Evolutionary conservation across 768 basidiomycete species (phyloP).

Genomic region (Amanita brunnescens): DNA sequence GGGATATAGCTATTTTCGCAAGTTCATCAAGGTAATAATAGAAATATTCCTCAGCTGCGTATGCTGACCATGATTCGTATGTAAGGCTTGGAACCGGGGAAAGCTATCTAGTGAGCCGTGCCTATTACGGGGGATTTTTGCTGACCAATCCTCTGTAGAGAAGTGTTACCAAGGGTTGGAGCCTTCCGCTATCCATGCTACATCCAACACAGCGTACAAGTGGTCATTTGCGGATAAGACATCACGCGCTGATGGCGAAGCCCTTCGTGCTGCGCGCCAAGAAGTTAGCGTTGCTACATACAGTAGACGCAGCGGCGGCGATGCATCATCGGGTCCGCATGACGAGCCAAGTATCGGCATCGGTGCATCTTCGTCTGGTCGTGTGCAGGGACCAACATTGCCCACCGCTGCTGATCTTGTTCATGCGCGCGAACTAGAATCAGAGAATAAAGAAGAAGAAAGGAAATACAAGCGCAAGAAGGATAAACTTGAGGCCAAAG

Average conservation of each 20-base stretch:
- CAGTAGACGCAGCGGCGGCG: constrained; percentile 14
- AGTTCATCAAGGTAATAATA: constrained; percentile 68
- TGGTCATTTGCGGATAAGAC: constrained; percentile 77
- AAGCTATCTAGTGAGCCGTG: constrained; percentile 49
- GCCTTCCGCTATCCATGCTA: constrained; percentile 44
- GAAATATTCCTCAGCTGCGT: neutral
- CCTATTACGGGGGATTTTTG: neutral
- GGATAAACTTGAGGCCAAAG: constrained; percentile 55
- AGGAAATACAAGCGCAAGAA: constrained; percentile 56
- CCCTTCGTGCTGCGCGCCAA: constrained; percentile 50
- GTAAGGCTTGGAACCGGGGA: constrained; percentile 75
- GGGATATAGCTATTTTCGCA: constrained; percentile 71
- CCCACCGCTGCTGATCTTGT: constrained; percentile 63
- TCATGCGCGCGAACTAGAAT: constrained; percentile 54
- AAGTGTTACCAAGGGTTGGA: constrained; percentile 48
- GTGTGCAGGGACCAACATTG: constrained; percentile 57
- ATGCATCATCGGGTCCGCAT: constrained; percentile 7
- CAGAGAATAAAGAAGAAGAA: constrained; percentile 45
- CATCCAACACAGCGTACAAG: constrained; percentile 73
- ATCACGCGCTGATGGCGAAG: constrained; percentile 47
- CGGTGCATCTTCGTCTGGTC: constrained; percentile 22
- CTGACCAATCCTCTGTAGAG: constrained; percentile 12
- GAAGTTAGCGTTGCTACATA: constrained; percentile 47
- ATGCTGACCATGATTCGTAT: constrained; percentile 2
- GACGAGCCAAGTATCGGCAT: constrained; percentile 16